These are phyloP conservation scores for Phytophthora pini DNA, from an alignment of 352 stramenopile species.

Conservation along the genomic window DNA sequence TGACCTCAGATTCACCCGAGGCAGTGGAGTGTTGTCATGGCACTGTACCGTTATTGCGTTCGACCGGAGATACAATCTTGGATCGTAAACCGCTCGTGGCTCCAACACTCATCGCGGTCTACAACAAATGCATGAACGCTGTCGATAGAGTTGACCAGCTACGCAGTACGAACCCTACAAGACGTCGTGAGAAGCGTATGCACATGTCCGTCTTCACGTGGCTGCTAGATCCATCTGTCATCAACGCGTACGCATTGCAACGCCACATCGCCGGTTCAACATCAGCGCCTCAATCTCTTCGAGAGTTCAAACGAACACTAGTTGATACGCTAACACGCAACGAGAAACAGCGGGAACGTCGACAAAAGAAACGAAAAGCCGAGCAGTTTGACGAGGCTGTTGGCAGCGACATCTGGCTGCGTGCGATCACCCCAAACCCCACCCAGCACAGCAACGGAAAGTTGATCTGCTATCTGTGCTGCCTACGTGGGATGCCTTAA, in stretches of 20 bases:
- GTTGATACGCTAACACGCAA: not conserved
- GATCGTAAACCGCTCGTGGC: constrained; percentile 4
- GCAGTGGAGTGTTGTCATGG: constrained; percentile 8
- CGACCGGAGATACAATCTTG: constrained; percentile 13
- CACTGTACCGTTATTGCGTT: constrained; percentile 6
- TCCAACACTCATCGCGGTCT: constrained; percentile 10
- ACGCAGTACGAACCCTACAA: constrained; percentile 11
- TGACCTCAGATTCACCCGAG: not conserved
- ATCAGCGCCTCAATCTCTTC: not conserved
- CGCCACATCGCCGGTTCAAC: not conserved
- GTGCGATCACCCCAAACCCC: not conserved
- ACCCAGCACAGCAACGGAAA: not conserved
- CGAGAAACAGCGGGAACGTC: not conserved
- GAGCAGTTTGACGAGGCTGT: not conserved
- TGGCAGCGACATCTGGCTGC: not conserved
- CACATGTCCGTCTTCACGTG: constrained; percentile 19
- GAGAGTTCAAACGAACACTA: not conserved
- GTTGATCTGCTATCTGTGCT: not conserved
- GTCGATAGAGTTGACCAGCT: constrained; percentile 18
- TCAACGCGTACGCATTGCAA: constrained; percentile 15
- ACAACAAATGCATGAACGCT: constrained; percentile 20
- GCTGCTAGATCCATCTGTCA: constrained; percentile 4
- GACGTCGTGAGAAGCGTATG: constrained; percentile 12
- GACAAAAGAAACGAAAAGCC: not conserved
- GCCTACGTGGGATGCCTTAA: not conserved